Conservation (phyloP, 768 basidiomycete genomes). For the Gelatoporia subvermispora region DNA sequence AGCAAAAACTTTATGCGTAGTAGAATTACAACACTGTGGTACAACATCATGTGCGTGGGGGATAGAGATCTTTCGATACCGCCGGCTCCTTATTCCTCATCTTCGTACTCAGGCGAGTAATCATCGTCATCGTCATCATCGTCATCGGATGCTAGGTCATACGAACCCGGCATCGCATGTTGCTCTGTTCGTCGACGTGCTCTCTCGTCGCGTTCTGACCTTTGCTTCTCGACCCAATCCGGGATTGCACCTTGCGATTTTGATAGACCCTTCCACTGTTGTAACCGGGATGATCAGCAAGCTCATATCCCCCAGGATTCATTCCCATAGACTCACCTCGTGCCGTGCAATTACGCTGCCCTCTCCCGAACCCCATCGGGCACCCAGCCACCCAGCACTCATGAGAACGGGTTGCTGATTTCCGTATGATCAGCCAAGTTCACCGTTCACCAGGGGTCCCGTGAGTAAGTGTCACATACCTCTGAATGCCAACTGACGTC, state of each 20-base stretch:
- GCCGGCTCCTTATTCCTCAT: no score
- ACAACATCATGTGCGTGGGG: no score
- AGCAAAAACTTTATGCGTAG: no score
- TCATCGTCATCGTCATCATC: neutral
- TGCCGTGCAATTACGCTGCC: constrained; percentile 86
- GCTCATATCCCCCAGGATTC: neutral
- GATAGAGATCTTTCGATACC: no score
- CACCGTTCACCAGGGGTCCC: neutral
- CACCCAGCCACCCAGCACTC: constrained; percentile 84
- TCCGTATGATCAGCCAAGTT: neutral
- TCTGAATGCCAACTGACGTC: constrained; percentile 95
- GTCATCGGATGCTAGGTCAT: constrained; percentile 7
- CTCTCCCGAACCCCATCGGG: constrained; percentile 31
- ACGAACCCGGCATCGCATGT: constrained; percentile 17
- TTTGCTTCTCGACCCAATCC: constrained; percentile 65
- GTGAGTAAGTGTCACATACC: constrained; percentile 32
- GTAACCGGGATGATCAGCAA: neutral
- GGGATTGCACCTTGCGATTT: constrained; percentile 66
- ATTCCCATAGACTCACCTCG: constrained; percentile 33
- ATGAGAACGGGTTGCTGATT: constrained; percentile 80
- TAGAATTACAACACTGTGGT: no score
- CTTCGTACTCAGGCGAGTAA: no score
- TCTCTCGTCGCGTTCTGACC: constrained; percentile 28
- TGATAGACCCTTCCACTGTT: constrained; percentile 78
- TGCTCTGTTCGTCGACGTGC: neutral